A percentile compares a stretch with the other conserved stretches of the same genome.
Evolutionary conservation across 345 rosid species (phyloP).

Genomic region (Acer campestre): DNA sequence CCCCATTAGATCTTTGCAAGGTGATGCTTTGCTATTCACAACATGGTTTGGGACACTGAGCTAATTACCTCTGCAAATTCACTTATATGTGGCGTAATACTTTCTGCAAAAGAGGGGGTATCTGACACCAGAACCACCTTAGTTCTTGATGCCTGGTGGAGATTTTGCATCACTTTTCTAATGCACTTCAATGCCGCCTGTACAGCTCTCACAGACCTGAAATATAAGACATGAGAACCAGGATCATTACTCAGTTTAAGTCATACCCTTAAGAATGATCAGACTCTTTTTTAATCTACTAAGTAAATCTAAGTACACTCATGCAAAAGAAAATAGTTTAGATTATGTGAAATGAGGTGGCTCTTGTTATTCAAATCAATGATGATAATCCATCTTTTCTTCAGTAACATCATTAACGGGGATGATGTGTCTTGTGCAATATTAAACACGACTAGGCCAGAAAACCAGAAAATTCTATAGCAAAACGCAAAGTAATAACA

Average conservation of each 20-base stretch:
- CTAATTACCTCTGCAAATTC: constrained; percentile 80
- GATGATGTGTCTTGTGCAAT: not conserved
- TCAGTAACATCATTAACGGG: not conserved
- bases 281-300: not conserved
- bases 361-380: not conserved
- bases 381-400: not conserved
- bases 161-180: constrained; percentile 48
- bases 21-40: constrained; percentile 7
- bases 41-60: not conserved
- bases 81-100: constrained; percentile 52
- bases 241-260: constrained; percentile 17
- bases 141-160: constrained; percentile 46
- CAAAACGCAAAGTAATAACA: not conserved
- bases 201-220: constrained; percentile 79
- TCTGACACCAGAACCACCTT: constrained; percentile 84
- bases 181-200: constrained; percentile 74
- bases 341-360: not conserved
- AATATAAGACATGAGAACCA: constrained; percentile 16
- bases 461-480: not conserved
- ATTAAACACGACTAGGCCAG: not conserved
- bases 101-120: constrained; percentile 69
- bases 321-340: not conserved
- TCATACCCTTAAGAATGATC: not conserved
- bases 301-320: not conserved
- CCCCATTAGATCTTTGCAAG: constrained; percentile 8